phyloP scores from a whole-genome alignment of 2,329 filamentous ascomycete genomes.

The Epichloe elymi region DNA sequence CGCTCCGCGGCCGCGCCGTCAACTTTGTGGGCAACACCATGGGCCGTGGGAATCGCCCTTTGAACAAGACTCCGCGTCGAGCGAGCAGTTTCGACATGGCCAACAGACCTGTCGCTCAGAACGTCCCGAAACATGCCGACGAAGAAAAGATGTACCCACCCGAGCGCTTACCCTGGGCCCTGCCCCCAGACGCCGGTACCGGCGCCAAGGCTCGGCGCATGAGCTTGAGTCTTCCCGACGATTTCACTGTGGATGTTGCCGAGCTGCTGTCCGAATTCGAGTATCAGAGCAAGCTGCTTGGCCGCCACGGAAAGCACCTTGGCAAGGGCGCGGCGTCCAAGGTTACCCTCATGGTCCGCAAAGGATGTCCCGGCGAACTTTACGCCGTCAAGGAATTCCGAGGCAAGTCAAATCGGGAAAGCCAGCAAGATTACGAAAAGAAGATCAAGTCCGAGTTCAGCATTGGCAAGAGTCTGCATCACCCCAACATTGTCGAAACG shows the following conservation, averaged over 20 bases:
- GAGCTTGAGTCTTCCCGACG: constrained; percentile 60
- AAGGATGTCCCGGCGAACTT: constrained; percentile 49
- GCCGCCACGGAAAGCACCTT: constrained; percentile 59
- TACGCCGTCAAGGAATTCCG: constrained; percentile 86
- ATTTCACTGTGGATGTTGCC: constrained; percentile 58
- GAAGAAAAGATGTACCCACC: constrained; percentile 20
- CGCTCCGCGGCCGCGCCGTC: constrained; percentile 32
- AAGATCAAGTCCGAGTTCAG: constrained; percentile 88
- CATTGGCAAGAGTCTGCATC: constrained; percentile 72
- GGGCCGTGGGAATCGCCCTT: constrained; percentile 12
- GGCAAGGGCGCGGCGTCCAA: constrained; percentile 75
- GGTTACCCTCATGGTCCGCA: constrained; percentile 67
- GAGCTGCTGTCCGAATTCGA: constrained; percentile 56
- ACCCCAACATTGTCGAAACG: constrained; percentile 79
- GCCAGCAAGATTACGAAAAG: constrained; percentile 62
- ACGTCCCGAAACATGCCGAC: constrained; percentile 8
- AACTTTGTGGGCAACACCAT: constrained; percentile 29
- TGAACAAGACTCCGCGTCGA: constrained; percentile 17
- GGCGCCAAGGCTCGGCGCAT: constrained; percentile 69
- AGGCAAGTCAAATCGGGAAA: constrained; percentile 55
- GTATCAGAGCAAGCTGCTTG: constrained; percentile 55
- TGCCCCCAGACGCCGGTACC: constrained; percentile 55
- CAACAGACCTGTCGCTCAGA: constrained; percentile 16
- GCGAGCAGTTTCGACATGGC: constrained; percentile 37
- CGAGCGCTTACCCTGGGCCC: constrained; percentile 40